Base-by-base conservation (phyloP, 2,329 filamentous ascomycete genomes). In the Leptographium wingfieldii region DNA sequence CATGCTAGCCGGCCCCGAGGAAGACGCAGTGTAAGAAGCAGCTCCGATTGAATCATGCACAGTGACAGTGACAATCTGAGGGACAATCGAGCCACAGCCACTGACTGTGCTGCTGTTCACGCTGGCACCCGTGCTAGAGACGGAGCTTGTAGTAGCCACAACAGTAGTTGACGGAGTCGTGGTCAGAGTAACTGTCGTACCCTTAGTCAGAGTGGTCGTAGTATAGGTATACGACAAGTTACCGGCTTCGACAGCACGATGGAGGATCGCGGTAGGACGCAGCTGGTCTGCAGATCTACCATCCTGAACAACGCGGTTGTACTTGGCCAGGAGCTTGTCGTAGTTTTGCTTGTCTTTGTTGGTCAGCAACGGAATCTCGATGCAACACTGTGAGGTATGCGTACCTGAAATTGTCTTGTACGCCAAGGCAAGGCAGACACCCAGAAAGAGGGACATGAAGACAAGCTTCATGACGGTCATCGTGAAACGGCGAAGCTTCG, bases 221-320 rank as follows among this genome's bases (percentile, higher is more conserved):
- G 60, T 64, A 48, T 71, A 65, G 60, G 67, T 67, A 61, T 73
- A 65, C 16, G 70, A 73, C 19, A 64, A 64, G 12, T 51, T 49
- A n/a, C 25, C 33, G 11, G 55, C 12, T 3, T 56, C 56, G 3
- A 52, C 14, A 43, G 46, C 59, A 54, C 61, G 62, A 25, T 35
- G 56, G 67, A 48, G 29, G 63, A 66, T 40, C 60, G 57, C 35
- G 27, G 55, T 56, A 29, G 53, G 33, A 27, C 58, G 53, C 22
- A 67, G 62, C 31, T 5, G 65, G 57, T 40, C 68, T 19, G 43
- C 4, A 16, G 22, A 2, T 31, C 9, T 22, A 22, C 29, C 19
- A 48, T 63, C n/a, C 27, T 63, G 29, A 56, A 64, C 16, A 10
- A 62, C 40, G 22, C 38, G 48, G 29, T 59, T 61, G 60, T 64